Percentiles rank a stretch among this genome's conserved stretches.
Evolutionary conservation across 176 grass and related monocot species (phyloP).

Genomic region (Bromus sterilis): DNA sequence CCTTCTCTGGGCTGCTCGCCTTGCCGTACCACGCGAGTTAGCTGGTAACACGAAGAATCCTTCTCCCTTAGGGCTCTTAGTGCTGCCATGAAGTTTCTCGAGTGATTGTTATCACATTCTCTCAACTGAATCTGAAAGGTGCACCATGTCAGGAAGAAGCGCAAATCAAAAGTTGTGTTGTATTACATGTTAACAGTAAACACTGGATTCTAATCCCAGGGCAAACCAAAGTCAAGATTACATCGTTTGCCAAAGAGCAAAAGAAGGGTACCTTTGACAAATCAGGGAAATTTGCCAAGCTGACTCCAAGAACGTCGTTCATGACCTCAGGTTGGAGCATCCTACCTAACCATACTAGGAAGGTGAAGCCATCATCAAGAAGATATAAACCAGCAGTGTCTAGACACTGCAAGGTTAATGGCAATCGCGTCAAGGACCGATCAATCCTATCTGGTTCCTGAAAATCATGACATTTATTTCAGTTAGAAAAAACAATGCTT

Average conservation of each 20-base stretch:
- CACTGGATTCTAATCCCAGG: neutral
- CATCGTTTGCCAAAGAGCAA: neutral
- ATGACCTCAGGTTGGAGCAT: conserved; percentile 59
- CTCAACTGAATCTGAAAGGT: conserved; percentile 49
- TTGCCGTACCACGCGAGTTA: conserved; percentile 65
- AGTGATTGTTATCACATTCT: conserved; percentile 46
- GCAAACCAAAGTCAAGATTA: neutral
- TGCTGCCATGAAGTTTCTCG: conserved; percentile 52
- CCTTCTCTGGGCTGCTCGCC: conserved; percentile 90
- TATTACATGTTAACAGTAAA: neutral
- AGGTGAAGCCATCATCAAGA: conserved; percentile 78
- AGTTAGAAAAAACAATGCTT: neutral
- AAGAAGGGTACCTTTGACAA: conserved; percentile 60
- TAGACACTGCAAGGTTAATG: conserved; percentile 69
- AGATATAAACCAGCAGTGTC: conserved; percentile 79
- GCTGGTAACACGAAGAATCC: conserved; percentile 59
- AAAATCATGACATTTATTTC: conserved; percentile 14
- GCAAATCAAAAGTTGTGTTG: neutral
- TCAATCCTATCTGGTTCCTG: conserved; percentile 41
- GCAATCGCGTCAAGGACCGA: conserved; percentile 40
- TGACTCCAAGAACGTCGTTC: conserved; percentile 61
- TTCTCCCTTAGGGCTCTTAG: conserved; percentile 52
- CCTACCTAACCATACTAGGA: conserved; percentile 88
- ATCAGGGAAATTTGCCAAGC: conserved; percentile 59
- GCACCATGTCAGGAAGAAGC: neutral